phyloP scores from a whole-genome alignment of 2,329 filamentous ascomycete genomes.

The Bipolaris victoriae region DNA sequence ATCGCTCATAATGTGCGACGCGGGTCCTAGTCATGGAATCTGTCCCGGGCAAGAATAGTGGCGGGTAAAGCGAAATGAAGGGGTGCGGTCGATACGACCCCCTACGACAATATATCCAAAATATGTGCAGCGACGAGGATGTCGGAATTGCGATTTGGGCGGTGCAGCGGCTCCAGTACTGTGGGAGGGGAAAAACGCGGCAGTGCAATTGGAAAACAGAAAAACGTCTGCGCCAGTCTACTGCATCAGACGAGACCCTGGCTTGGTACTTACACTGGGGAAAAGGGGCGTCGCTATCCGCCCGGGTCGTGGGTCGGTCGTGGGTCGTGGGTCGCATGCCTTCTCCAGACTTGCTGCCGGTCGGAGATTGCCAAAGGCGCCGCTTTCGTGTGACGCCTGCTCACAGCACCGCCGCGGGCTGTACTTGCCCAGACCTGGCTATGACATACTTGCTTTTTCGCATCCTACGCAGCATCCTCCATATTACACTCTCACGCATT shows the following conservation, averaged over 20 bases:
- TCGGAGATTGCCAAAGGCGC: slow-evolving; percentile 31
- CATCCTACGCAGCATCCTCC: slow-evolving; percentile 4
- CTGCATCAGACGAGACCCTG: slow-evolving; percentile 15
- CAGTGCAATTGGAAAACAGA: slow-evolving; percentile 26
- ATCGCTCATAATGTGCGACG: slow-evolving; percentile 40
- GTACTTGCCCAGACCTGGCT: slow-evolving; percentile 13
- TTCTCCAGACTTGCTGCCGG: slow-evolving; percentile 20
- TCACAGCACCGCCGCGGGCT: slow-evolving; percentile 20
- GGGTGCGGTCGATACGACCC: slow-evolving; percentile 22
- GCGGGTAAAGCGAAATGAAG: slow-evolving; percentile 40
- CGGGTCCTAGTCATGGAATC: slow-evolving; percentile 40
- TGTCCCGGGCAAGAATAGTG: slow-evolving; percentile 32
- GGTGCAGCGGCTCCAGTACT: slow-evolving; percentile 22
- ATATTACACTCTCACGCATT: not conserved
- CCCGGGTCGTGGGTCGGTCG: slow-evolving; percentile 10
- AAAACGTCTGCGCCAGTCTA: slow-evolving; percentile 20
- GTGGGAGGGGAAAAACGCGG: slow-evolving; percentile 3
- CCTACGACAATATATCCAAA: slow-evolving; percentile 23
- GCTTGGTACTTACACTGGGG: slow-evolving; percentile 16
- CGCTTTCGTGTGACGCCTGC: slow-evolving; percentile 31
- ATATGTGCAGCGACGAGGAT: slow-evolving; percentile 8
- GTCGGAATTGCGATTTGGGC: slow-evolving; percentile 14
- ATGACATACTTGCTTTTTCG: slow-evolving; percentile 1
- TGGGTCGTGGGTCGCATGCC: slow-evolving; percentile 18
- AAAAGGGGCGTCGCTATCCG: slow-evolving; percentile 32